Evolutionary conservation across 352 stramenopile species (phyloP), one percentile per base, ranked within the genome.

Genomic region (Pythium sp.): DNA sequence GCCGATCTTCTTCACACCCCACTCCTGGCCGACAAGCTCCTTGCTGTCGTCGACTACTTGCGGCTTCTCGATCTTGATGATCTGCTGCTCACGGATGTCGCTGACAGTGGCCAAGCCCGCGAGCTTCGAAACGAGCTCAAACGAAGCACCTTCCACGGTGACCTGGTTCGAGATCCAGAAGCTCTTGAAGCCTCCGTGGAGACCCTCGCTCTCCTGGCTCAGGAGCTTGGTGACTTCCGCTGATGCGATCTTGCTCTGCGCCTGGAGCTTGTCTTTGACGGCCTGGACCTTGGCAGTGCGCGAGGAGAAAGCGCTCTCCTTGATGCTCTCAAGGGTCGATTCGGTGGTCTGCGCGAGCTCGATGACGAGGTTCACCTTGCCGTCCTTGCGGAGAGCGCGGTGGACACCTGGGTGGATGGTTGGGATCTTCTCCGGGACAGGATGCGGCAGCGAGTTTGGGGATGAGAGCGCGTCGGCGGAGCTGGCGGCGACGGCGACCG

Each of bases 161-260:
- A 56, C 3, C n/a, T 56, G 49, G 49, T 56, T 56, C 49, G 49
- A 56, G n/a, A 56, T 56, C 49, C 49, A 56, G 49, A 56, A 56
- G 49, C 20, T 56, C n/a, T 56, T 11, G 22, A 18, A 56, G 2
- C 49, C 49, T 6, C 7, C n/a, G 49, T 56, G 46, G 46, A 53
- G 46, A 53, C 46, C 46, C 5, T 5, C 15, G 46, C 2, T 5
- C 8, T 53, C 46, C 46, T 53, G 46, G 5, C 18, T 9, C 18
- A 53, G 7, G 3, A 53, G 18, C 34, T 53, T 53, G 46, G 15
- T 26, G 15, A 54, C 46, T 12, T 56, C 49, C 32, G 49, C 49
- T 1, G 49, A 56, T 0, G 49, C 49, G 11, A 32, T 7, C n/a
- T 20, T 30, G n/a, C 12, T 56, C 15, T 28, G n/a, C 49, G 49